Base-by-base conservation (phyloP, 345 rosid species). In the Salix viminalis region DNA sequence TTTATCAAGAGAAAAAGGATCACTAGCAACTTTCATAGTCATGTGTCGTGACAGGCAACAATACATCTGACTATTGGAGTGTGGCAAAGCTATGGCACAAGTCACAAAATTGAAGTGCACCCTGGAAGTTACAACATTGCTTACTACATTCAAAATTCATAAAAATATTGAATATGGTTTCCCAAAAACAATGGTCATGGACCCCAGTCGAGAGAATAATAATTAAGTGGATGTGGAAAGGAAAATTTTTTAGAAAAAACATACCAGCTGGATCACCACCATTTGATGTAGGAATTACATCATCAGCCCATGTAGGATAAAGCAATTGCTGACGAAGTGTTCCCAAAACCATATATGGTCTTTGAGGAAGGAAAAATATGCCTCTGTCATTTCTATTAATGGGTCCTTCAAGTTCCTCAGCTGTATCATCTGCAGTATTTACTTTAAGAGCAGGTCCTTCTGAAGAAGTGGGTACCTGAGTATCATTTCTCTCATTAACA, bases 311-410 rank as follows among this genome's bases (percentile, higher is more conserved):
- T 48, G 88, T 84, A 65, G 99, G 99, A 83, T 95, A 95, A 64
- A 95, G 94, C 87, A 95, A 80, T 79, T 95, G 99, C 80, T 92
- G 94, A 74, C 99, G 97, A 81, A 95, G 90, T 41, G 97, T 88
- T 83, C 99, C 99, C 76, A 95, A 85, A 83, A 87, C 97, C 99
- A 95, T 95, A 85, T 95, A 95, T 30, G 97, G 99, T 71, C 93
- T 92, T 81, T 95, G 99, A 71, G 99, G 99, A 84, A 95, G 97
- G 72, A 95, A 95, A 80, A 95, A 88, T 74, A 87, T 70, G 44
- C 85, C 87, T 79, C 85, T 87, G 21, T 89, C 71, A 24, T 82
- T 87, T 82, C 83, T 83, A 34, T 67, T 76, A 26, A 26, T 65
- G 21, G 75, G 78, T 60, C 73, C 77, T 62, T 75, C 86, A 73